Evolutionary conservation across 805 yeast genomes (phyloP).

Genomic region (Kregervanrija fluxuum): DNA sequence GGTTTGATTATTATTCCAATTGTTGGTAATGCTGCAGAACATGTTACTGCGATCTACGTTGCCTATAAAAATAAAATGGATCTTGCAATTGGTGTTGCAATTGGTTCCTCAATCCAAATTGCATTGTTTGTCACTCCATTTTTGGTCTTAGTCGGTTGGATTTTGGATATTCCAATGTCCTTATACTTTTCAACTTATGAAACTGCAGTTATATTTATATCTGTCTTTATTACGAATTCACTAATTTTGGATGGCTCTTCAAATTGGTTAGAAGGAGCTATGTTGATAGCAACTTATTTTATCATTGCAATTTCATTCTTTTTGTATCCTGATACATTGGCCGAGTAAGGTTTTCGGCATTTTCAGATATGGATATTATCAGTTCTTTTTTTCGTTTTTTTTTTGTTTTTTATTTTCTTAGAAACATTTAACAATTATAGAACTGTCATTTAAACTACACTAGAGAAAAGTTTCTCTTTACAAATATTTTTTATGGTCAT

Average conservation of each 20-base stretch:
- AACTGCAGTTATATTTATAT: constrained; percentile 83
- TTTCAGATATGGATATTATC: background rate
- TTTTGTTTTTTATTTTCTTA: background rate
- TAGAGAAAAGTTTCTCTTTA: background rate
- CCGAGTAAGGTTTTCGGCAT: constrained; percentile 4
- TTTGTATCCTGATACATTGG: constrained; percentile 64
- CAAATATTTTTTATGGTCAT: background rate
- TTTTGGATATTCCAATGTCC: constrained; percentile 84
- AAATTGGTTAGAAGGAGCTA: constrained; percentile 95
- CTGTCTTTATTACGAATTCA: constrained; percentile 83
- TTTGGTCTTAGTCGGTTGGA: constrained; percentile 93
- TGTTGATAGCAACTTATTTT: constrained; percentile 80
- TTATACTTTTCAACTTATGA: constrained; percentile 88
- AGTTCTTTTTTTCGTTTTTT: background rate
- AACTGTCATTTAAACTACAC: background rate
- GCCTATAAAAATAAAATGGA: constrained; percentile 97
- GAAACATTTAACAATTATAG: background rate
- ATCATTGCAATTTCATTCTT: constrained; percentile 87
- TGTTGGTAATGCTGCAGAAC: constrained; percentile 98
- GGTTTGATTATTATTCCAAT: constrained; percentile 92
- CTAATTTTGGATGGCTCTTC: constrained; percentile 89
- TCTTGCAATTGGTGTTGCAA: constrained; percentile 92
- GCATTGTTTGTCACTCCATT: constrained; percentile 94
- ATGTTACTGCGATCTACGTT: constrained; percentile 91
- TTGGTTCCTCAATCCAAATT: constrained; percentile 92